These are phyloP conservation scores for Podospora tetraspora DNA, from an alignment of 495 filamentous ascomycete species.

Conservation along the genomic window DNA sequence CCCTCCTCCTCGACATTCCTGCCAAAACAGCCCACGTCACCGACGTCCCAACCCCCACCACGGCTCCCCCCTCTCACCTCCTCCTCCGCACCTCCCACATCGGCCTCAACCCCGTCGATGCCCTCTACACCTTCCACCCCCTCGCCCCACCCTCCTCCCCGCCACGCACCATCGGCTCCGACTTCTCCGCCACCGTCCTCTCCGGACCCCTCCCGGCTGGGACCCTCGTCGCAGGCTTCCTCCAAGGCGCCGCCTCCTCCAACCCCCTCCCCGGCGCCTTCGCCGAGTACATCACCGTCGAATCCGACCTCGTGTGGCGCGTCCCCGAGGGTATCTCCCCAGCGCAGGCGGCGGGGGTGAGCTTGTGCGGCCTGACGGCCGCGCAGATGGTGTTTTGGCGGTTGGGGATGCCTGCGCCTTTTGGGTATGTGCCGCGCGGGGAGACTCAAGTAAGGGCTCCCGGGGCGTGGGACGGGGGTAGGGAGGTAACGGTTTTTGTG, in stretches of 20 bases:
- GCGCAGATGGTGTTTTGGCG: constrained; percentile 34
- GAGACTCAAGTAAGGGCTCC: too few relatives aligned
- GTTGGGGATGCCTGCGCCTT: constrained; percentile 30
- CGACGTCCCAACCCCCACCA: neutral
- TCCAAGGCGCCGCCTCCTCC: constrained; percentile 33
- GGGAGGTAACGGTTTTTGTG: constrained; percentile 27
- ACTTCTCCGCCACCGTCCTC: constrained; percentile 42
- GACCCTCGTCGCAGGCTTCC: constrained; percentile 22
- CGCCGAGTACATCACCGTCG: constrained; percentile 33
- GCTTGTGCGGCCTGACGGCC: constrained; percentile 29
- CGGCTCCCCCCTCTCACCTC: constrained; percentile 1
- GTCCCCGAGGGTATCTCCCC: constrained; percentile 27
- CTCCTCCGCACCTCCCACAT: constrained; percentile 41
- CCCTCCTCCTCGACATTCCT: neutral
- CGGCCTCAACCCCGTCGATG: constrained; percentile 41
- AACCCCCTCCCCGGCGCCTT: constrained; percentile 40
- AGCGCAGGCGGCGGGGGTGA: constrained; percentile 32
- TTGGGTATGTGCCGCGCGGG: constrained; percentile 6
- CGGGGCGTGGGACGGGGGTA: neutral
- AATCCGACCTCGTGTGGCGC: constrained; percentile 34
- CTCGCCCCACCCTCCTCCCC: constrained; percentile 18
- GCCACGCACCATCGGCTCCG: constrained; percentile 36
- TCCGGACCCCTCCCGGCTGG: neutral
- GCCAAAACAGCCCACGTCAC: neutral
- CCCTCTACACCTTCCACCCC: constrained; percentile 30